Evolutionary conservation across 805 yeast genomes (phyloP), one percentile per base, ranked within the genome.

Genomic region (Lipomyces lipofer): DNA sequence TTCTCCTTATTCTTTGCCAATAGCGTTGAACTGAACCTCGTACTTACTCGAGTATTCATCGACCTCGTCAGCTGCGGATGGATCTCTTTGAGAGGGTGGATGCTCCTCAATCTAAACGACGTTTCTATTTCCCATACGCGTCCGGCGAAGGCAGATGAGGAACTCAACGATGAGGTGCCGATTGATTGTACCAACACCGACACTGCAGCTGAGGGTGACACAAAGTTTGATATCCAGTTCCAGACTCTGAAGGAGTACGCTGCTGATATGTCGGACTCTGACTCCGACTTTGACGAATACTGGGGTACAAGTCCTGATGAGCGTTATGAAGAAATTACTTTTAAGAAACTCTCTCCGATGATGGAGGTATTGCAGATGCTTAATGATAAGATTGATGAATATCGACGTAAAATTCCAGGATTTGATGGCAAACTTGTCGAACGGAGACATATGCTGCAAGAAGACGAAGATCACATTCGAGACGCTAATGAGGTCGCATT

Each of bases 11-110:
- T 62, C 43, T 66, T 59, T 35, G 59, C 63, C 10, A 67, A 67
- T 52, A 40, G 63, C 12, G 58, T 58, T 21, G 67, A 66, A n/a
- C 52, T 64, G 24, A 67, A 67, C 47, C 45, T 67, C 32, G 58
- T 58, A 4, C 51, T 67, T 19, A 65, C 69, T 1, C 58, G 61
- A 12, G 54, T 64, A 6, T 19, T 67, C 15, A 43, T 59, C 15
- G 68, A 67, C 15, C 47, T 67, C 15, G 63, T 59, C 1, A 35
- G 56, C n/a, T 60, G 61, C 30, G 59, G 64, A 8, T 65, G 62
- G 61, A 38, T 63, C 17, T 59, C 67, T 3, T 47, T 65, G 33
- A 51, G 62, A 1, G 64, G 56, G 36, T 66, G 58, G 65, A 45
- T 54, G 45, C 51, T 65, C 22, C 43, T 50, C 15, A 49, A 51